Evolutionary conservation across 2,329 filamentous ascomycete genomes (phyloP), one percentile per base, ranked within the genome.

Genomic region (Fusarium sp.): DNA sequence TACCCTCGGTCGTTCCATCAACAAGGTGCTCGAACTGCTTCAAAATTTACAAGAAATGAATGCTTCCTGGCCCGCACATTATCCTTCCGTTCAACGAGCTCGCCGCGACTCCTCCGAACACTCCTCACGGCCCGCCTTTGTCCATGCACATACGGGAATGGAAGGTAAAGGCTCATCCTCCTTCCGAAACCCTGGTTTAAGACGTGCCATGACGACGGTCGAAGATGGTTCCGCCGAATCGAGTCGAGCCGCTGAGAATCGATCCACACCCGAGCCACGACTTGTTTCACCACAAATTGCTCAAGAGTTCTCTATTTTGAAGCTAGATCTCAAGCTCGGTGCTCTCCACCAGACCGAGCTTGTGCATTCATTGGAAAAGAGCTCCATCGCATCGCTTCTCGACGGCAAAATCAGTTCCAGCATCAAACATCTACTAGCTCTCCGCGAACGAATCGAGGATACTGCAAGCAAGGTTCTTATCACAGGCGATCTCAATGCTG

Each of bases 401-500:
- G 96, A 98, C 81, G 95, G 95, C 32, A 97, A 97, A 83, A 97
- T 99, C 77, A 93, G 92, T 77, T 94, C 96, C 70, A 98, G 95
- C 81, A 93, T 98, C 80, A 94, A 95, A 77, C 96, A 99, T 82
- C 88, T 99, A 3, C 88, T 94, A 63, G 91, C 94, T 1, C 87
- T 99, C 38, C 91, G 95, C 68, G 96, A 98, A 75, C 92, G 96
- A 60, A 99, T 99, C 71, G 96, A 98, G 81, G 96, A 99, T 82
- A 98, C 94, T 0, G 94, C 96, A 9, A 98, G 96, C 83, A 99
- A 99, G 82, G 96, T 99, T 3, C 85, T 99, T 65, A 92, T 99
- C 23, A 99, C 96, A 1, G 96, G 96, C 79, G 96, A 99, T 80
- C 84, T 99, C 60, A 99, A 99, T 80, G 96, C 96, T 13, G 96